Base-by-base conservation (phyloP, 2,329 filamentous ascomycete species). In the Fusarium drepaniforme region DNA sequence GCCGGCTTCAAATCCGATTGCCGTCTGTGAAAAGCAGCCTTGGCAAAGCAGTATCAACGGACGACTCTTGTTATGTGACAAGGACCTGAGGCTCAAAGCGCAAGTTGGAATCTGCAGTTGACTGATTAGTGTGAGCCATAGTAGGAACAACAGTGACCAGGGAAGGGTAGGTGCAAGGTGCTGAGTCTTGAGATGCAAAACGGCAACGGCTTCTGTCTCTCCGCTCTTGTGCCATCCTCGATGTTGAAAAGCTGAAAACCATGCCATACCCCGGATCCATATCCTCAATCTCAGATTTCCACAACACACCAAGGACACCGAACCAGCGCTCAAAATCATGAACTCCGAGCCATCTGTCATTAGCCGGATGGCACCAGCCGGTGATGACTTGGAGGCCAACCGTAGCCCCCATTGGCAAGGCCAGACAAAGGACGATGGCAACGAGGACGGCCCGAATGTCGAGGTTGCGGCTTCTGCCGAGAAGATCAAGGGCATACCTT, bases 391-490 rank as follows among this genome's bases (percentile, higher is more conserved):
- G 12, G 74, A 79, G 63, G 66, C 73, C 11, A 70, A 40, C 37
- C 33, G 25, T 16, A 25, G 42, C 33, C 35, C 40, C 16, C 44
- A 25, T 21, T 25, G 25, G 30, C 7, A 51, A 21, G 30, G 61
- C 3, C 53, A 61, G 25, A 62, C 25, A 11, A 51, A 35, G 56
- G 25, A 35, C 13, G 15, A 56, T 18, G 28, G 21, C 5, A 37
- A 38, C 18, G 53, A n/a, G 35, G 59, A 38, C 5, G 18, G 21
- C n/a, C 51, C 16, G 18, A 66, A 49, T 60, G 33, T 15, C 8
- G 80, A 83, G 15, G 81, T 81, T 30, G 80, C 83, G 40, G 79
- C 81, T 23, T 81, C 83, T 63, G 79, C 18, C 4, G 64, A 82
- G 37, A 69, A 71, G 15, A 71, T 80, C 21, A 69, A 77, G 5